These are phyloP conservation scores for Xylariaceae sp. DNA, from an alignment of 2,329 filamentous ascomycete genomes.

Conservation along the genomic window DNA sequence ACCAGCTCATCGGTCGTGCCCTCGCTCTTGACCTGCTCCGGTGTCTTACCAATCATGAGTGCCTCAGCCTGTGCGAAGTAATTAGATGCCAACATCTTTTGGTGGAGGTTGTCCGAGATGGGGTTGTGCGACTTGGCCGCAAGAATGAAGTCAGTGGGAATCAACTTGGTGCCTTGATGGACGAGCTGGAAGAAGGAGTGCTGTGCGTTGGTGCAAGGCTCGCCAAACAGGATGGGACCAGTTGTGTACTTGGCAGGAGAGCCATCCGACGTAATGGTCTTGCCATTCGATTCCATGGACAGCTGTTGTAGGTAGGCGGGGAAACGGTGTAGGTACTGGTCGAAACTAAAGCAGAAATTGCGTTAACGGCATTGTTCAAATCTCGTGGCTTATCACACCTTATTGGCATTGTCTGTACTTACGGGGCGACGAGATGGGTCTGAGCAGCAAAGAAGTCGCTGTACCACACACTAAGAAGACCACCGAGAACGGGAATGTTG, in stretches of 20 bases:
- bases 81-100: constrained; percentile 92
- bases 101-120: constrained; percentile 85
- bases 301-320: constrained; percentile 98
- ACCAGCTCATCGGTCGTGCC: constrained; percentile 70
- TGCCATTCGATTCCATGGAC: constrained; percentile 99
- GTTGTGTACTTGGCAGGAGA: constrained; percentile 96
- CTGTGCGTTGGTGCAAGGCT: constrained; percentile 98
- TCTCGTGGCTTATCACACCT: neutral
- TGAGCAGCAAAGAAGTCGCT: constrained; percentile 98
- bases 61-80: constrained; percentile 88
- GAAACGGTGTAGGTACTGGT: constrained; percentile 99
- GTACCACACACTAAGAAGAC: constrained; percentile 96
- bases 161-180: constrained; percentile 98
- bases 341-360: constrained; percentile 57
- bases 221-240: constrained; percentile 91
- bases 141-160: constrained; percentile 96
- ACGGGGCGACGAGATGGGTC: constrained; percentile 94
- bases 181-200: constrained; percentile 99
- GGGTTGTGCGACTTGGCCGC: constrained; percentile 97
- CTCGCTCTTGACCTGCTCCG: constrained; percentile 74
- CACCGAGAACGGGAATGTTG: constrained; percentile 91
- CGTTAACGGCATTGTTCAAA: neutral
- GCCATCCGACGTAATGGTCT: constrained; percentile 86
- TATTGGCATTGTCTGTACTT: constrained; percentile 35
- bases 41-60: constrained; percentile 85